Evolutionary conservation across 148 eudicot species (phyloP).

Genomic region (Cornus suecica): DNA sequence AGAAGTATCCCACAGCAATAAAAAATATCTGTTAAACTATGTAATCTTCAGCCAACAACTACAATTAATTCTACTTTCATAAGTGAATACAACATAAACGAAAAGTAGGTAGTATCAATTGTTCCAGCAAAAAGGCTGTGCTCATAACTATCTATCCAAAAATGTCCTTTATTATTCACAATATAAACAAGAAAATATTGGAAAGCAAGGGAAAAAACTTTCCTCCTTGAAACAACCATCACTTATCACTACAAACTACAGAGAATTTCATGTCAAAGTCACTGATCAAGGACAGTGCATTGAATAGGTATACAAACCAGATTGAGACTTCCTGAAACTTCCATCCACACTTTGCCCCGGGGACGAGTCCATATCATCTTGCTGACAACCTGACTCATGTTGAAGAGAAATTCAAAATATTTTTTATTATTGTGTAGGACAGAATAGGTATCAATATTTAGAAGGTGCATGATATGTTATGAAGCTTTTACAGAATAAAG

Average conservation of each 20-base stretch:
- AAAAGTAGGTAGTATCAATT: neutral
- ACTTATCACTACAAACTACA: neutral
- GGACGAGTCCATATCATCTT: conserved; percentile 47
- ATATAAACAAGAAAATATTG: neutral
- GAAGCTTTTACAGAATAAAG: neutral
- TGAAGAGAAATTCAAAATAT: conserved; percentile 28
- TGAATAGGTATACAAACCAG: conserved; percentile 38
- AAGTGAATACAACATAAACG: neutral
- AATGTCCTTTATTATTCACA: neutral
- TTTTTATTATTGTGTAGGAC: neutral
- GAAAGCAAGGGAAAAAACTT: neutral
- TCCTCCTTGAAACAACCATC: neutral
- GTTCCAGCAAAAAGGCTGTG: neutral
- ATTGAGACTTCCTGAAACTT: conserved; percentile 55
- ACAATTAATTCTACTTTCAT: neutral
- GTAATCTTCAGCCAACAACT: too few relatives aligned
- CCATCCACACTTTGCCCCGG: conserved; percentile 48
- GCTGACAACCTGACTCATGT: conserved; percentile 51
- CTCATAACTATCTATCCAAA: neutral
- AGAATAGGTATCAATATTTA: neutral
- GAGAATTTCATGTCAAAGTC: neutral
- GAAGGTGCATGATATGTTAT: neutral
- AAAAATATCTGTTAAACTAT: too few relatives aligned
- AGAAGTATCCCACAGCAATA: too few relatives aligned
- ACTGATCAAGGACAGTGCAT: conserved; percentile 10